Conservation (phyloP, 352 stramenopile species). For the Phytophthora nicotianae region DNA sequence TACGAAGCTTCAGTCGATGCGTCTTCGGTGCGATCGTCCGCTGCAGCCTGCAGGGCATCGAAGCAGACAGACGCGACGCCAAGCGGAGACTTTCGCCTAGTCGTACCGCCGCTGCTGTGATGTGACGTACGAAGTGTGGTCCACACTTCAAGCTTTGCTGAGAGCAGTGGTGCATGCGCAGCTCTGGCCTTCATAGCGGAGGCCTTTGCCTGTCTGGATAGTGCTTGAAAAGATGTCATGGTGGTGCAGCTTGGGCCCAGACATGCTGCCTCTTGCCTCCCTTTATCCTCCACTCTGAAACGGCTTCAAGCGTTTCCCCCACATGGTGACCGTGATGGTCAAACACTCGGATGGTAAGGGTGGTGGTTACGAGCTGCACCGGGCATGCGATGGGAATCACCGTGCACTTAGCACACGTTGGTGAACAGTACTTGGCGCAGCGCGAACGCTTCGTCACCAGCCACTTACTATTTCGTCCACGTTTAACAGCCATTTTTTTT, state of each 20-base stretch:
- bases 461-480: background rate
- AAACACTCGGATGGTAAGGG: background rate
- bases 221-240: background rate
- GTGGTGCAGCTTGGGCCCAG: background rate
- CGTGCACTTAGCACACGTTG: background rate
- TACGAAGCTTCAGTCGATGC: conserved; percentile 5
- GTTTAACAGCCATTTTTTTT: no score
- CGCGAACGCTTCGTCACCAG: background rate
- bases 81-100: conserved; percentile 18
- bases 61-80: conserved; percentile 8
- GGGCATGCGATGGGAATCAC: conserved; percentile 1
- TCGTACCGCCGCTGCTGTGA: conserved; percentile 7
- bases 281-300: conserved; percentile 11
- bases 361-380: conserved; percentile 1
- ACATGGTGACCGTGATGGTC: conserved; percentile 9
- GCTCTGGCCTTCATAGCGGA: background rate
- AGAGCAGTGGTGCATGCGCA: background rate
- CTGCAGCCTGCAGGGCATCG: conserved; percentile 1
- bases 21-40: conserved; percentile 10
- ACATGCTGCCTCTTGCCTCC: background rate
- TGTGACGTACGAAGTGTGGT: conserved; percentile 18
- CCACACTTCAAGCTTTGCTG: conserved; percentile 11
- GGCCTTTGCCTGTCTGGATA: background rate
- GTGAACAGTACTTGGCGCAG: background rate
- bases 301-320: conserved; percentile 18